A percentile compares a stretch with the other conserved stretches of the same genome.
These are phyloP conservation scores for Suhomyces guaymorum DNA, from an alignment of 1,139 yeast genomes.

Conservation along the genomic window DNA sequence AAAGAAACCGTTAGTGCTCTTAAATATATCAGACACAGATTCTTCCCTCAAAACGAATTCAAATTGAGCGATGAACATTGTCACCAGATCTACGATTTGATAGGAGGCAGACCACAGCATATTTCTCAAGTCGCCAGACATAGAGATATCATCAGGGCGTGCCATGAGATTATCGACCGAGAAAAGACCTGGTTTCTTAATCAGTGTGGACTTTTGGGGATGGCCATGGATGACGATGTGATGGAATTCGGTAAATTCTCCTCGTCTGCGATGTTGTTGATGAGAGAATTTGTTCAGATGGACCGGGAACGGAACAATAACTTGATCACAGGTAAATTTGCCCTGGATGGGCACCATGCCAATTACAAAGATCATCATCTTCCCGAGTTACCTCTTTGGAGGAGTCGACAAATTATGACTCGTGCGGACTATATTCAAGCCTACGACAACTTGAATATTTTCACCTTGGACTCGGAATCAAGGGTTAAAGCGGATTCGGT, in stretches of 20 bases:
- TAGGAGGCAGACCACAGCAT: slow-evolving; percentile 88
- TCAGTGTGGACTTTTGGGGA: slow-evolving; percentile 77
- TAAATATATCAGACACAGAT: slow-evolving; percentile 50
- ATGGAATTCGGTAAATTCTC: slow-evolving; percentile 84
- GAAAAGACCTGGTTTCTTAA: slow-evolving; percentile 86
- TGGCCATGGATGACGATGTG: slow-evolving; percentile 85
- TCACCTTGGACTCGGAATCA: slow-evolving; percentile 74
- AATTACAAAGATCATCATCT: slow-evolving; percentile 47
- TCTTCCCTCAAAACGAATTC: slow-evolving; percentile 37
- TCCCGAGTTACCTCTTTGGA: slow-evolving; percentile 79
- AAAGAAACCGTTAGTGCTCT: slow-evolving; percentile 59
- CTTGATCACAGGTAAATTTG: slow-evolving; percentile 23
- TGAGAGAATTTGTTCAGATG: slow-evolving; percentile 71
- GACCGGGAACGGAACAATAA: slow-evolving; percentile 46
- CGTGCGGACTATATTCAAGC: slow-evolving; percentile 76
- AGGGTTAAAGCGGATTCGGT: slow-evolving; percentile 79
- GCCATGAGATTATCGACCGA: slow-evolving; percentile 70
- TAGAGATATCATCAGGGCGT: slow-evolving; percentile 58
- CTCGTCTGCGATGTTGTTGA: slow-evolving; percentile 72
- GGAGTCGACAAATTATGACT: slow-evolving; percentile 84
- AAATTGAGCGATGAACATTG: slow-evolving; percentile 38
- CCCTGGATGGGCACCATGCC: slow-evolving; percentile 10
- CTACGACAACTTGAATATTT: slow-evolving; percentile 74
- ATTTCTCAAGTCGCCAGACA: slow-evolving; percentile 73
- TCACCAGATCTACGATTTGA: slow-evolving; percentile 60